These are phyloP conservation scores for Austroboletus rostrupii DNA, from an alignment of 1,284 basidiomycete species.

Conservation along the genomic window DNA sequence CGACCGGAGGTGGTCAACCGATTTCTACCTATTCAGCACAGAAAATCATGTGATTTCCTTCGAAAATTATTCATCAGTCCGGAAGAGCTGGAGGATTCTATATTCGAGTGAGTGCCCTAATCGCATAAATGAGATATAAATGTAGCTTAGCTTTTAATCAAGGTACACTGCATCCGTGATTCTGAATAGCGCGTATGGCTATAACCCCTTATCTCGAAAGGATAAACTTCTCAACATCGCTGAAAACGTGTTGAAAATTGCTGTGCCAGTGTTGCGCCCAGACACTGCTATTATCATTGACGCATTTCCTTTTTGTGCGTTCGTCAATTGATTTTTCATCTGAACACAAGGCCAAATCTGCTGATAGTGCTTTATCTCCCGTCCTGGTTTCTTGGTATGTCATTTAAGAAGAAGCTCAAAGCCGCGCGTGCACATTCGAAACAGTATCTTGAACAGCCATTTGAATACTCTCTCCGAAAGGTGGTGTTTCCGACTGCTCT, in stretches of 20 bases:
- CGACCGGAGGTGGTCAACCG: slow-evolving; percentile 12
- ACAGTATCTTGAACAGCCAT: background rate
- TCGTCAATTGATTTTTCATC: too few relatives aligned
- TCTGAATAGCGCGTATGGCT: background rate
- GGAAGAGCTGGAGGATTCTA: slow-evolving; percentile 9
- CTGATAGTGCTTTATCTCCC: background rate
- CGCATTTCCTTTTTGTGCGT: slow-evolving; percentile 12
- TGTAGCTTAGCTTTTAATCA: too few relatives aligned
- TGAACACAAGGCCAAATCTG: too few relatives aligned
- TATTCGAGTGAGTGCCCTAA: background rate
- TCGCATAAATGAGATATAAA: too few relatives aligned
- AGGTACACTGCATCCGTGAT: background rate
- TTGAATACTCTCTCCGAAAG: background rate
- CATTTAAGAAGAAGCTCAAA: background rate
- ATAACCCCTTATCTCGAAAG: background rate
- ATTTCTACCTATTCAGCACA: slow-evolving; percentile 26
- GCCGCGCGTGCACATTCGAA: background rate
- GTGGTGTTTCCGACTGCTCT: background rate
- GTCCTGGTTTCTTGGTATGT: background rate
- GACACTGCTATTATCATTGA: slow-evolving; percentile 1
- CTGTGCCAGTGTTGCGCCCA: background rate
- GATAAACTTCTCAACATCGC: background rate
- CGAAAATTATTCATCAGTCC: slow-evolving; percentile 26
- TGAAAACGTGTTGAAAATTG: background rate
- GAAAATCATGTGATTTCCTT: slow-evolving; percentile 30